A percentile compares a stretch with the other conserved stretches of the same genome.
Conservation (phyloP, 345 rosid species). For the Brassica napus region Da-Ae NC_063447.1:29484501-29485000, state of each 20-base stretch:
- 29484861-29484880: conserved; percentile 72
- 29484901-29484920: conserved; percentile 48
- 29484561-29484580: conserved; percentile 73
- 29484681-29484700: conserved; percentile 94
- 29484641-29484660: conserved; percentile 77
- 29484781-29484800: conserved; percentile 78
- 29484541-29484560: conserved; percentile 59
- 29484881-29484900: conserved; percentile 68
- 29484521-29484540: conserved; percentile 59
- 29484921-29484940: conserved; percentile 52
- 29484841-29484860: conserved; percentile 62
- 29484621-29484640: conserved; percentile 65
- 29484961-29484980: conserved; percentile 82
- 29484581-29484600: conserved; percentile 96
- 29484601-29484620: conserved; percentile 84
- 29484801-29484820: conserved; percentile 90
- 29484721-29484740: conserved; percentile 61
- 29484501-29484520: conserved; percentile 59
- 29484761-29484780: conserved; percentile 58
- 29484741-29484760: conserved; percentile 55
- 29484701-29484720: conserved; percentile 69
- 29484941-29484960: conserved; percentile 75
- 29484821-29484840: conserved; percentile 85
- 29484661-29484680: conserved; percentile 83
- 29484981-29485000: conserved; percentile 44